Evolutionary conservation across 345 rosid species (phyloP), one percentile per base, ranked within the genome.

Genomic region (Citrus glauca): DNA sequence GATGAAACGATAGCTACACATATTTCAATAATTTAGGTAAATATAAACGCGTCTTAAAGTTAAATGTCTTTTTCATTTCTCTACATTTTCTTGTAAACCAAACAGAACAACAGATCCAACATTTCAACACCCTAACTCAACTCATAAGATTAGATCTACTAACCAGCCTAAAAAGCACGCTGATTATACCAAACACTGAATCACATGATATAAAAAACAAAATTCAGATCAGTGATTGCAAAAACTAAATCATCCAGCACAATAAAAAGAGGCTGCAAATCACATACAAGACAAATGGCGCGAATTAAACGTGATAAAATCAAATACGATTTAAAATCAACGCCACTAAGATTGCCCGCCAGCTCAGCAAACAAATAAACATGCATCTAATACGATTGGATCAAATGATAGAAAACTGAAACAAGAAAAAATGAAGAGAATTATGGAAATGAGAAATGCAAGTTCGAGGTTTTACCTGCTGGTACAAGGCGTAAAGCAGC

Each of bases 401-500:
- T 78, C 89, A 76, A 63, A 48, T 48, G 66, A 70, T 33, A 53
- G 16, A 16, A 66, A 37, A 57, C 42, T 59, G 4, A 37, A 68
- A 13, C 6, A 7, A 11, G 9, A 65, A 28, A 42, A 20, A 35
- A 72, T 17, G 30, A 38, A 28, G 40, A 50, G 20, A 57, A 72
- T 30, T 40, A 20, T 6, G 60, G 67, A 74, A 73, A 73, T 61
- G 20, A 48, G 66, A 55, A 80, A 74, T 65, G 79, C 37, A 56
- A 33, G 16, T 45, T 77, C 25, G 72, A 57, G 77, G 76, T 30
- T 9, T 35, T 24, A 22, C 99, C 98, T 95, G 99, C 79, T 93
- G 96, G 80, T 95, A 82, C 57, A 95, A 72, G 68, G 92, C 99
- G 79, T 95, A 95, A 80, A 95, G 96, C 68, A 95, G 90, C 77